Conservation (phyloP, 2,329 filamentous ascomycete species). For the Coniochaeta sp. region DNA sequence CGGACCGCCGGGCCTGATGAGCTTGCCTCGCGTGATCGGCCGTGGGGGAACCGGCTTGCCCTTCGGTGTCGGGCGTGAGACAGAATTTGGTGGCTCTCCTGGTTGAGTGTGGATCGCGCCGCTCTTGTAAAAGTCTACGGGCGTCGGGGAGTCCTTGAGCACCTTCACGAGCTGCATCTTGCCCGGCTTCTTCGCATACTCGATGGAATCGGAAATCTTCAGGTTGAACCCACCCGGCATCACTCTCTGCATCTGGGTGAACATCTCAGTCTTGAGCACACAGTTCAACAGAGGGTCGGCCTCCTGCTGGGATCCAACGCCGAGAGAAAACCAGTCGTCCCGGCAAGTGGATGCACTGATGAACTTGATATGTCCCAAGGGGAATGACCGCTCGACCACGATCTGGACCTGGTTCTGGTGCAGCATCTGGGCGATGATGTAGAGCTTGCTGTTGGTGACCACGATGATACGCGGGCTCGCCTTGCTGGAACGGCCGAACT, state of each 20-base stretch:
- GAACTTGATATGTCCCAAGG: constrained; percentile 82
- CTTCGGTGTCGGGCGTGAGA: constrained; percentile 78
- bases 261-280: constrained; percentile 93
- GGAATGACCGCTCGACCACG: constrained; percentile 70
- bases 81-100: constrained; percentile 76
- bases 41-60: constrained; percentile 79
- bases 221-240: constrained; percentile 76
- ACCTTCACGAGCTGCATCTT: constrained; percentile 87
- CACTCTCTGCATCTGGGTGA: constrained; percentile 77
- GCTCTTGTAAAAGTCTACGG: constrained; percentile 88
- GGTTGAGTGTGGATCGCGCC: constrained; percentile 78
- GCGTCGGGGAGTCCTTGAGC: constrained; percentile 72
- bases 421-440: constrained; percentile 78
- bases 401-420: constrained; percentile 79
- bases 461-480: constrained; percentile 78
- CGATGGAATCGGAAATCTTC: constrained; percentile 75
- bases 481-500: constrained; percentile 95
- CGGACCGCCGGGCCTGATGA: constrained; percentile 86
- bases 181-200: constrained; percentile 96
- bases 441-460: constrained; percentile 79
- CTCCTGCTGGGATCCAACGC: constrained; percentile 83
- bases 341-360: constrained; percentile 72
- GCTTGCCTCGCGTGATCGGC: constrained; percentile 87
- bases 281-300: constrained; percentile 91
- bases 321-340: constrained; percentile 96